phyloP scores from a whole-genome alignment of 192 early-diverging fungal species.

The Coemansia sp. region DNA sequence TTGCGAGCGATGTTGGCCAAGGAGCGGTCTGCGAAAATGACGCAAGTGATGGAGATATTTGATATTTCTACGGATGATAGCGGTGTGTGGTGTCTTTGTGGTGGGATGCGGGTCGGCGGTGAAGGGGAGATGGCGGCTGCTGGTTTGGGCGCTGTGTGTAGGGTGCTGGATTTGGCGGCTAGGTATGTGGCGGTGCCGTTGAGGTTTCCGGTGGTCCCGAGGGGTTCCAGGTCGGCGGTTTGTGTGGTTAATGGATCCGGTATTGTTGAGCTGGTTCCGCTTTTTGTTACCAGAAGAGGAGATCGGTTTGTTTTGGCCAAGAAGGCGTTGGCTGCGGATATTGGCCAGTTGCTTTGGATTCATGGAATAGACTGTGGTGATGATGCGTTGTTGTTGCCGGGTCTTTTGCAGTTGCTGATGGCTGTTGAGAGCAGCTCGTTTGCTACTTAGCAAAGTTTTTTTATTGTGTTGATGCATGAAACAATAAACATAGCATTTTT shows the following conservation, averaged over 20 bases:
- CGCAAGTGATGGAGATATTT: slow-evolving; percentile 6
- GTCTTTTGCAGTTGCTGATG: slow-evolving; percentile 35
- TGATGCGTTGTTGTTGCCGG: slow-evolving; percentile 9
- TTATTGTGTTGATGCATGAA: too few relatives aligned
- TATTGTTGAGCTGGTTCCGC: slow-evolving; percentile 21
- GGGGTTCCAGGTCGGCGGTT: slow-evolving; percentile 24
- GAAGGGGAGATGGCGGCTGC: slow-evolving; percentile 22
- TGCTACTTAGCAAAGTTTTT: slow-evolving; percentile 7
- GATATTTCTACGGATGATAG: slow-evolving; percentile 16
- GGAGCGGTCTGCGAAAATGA: slow-evolving; percentile 16
- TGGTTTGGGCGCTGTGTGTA: slow-evolving; percentile 27
- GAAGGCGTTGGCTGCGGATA: slow-evolving; percentile 17
- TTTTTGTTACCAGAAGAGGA: slow-evolving; percentile 14
- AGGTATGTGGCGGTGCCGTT: slow-evolving; percentile 13
- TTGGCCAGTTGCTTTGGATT: slow-evolving; percentile 28
- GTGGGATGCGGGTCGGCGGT: slow-evolving; percentile 7
- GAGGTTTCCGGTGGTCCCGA: slow-evolving; percentile 28
- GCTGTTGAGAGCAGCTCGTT: slow-evolving; percentile 33
- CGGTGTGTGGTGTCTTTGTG: slow-evolving; percentile 33
- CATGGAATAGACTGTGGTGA: slow-evolving; percentile 17
- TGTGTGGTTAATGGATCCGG: slow-evolving; percentile 4
- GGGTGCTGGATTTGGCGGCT: slow-evolving; percentile 20
- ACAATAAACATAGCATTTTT: too few relatives aligned
- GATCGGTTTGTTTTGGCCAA: slow-evolving; percentile 17
- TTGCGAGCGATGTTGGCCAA: slow-evolving; percentile 44